Evolutionary conservation across 805 yeast species (phyloP).

Genomic region (Myxozyma mucilagina): DNA sequence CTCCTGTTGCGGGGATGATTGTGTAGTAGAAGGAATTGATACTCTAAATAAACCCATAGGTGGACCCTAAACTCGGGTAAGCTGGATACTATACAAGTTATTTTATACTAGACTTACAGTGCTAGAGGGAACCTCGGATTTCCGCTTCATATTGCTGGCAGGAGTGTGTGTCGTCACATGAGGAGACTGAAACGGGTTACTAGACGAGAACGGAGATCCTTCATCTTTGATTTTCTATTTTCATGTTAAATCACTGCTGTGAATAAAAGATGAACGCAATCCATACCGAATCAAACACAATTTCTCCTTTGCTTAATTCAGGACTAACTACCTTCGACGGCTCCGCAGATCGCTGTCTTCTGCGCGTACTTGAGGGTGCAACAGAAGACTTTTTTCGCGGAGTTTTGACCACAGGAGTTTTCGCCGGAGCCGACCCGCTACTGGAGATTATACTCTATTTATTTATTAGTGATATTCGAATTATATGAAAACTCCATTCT

Average conservation of each 20-base stretch:
- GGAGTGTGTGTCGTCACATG: not conserved
- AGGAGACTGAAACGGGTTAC: constrained; percentile 29
- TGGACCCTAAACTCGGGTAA: too few relatives aligned
- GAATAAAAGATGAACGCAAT: not conserved
- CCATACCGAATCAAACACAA: not conserved
- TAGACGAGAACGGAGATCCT: constrained; percentile 19
- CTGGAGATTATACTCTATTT: not conserved
- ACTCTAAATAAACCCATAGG: too few relatives aligned
- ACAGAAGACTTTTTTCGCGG: constrained; percentile 1
- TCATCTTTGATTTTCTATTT: constrained; percentile 2
- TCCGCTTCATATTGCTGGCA: not conserved
- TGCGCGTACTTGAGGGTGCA: not conserved
- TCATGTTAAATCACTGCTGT: not conserved
- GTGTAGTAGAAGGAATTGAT: not conserved
- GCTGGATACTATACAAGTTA: too few relatives aligned
- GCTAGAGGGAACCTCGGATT: not conserved
- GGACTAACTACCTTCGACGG: not conserved
- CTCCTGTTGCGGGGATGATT: not conserved
- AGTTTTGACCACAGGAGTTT: not conserved
- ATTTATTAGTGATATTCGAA: not conserved
- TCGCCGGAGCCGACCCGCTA: not conserved
- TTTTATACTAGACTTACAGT: not conserved
- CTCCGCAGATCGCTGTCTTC: not conserved
- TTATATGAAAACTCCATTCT: not conserved
- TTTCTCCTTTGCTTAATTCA: not conserved